Evolutionary conservation across 2,329 filamentous ascomycete species (phyloP), one percentile per base, ranked within the genome.

Genomic region (Colletotrichum sidae): DNA sequence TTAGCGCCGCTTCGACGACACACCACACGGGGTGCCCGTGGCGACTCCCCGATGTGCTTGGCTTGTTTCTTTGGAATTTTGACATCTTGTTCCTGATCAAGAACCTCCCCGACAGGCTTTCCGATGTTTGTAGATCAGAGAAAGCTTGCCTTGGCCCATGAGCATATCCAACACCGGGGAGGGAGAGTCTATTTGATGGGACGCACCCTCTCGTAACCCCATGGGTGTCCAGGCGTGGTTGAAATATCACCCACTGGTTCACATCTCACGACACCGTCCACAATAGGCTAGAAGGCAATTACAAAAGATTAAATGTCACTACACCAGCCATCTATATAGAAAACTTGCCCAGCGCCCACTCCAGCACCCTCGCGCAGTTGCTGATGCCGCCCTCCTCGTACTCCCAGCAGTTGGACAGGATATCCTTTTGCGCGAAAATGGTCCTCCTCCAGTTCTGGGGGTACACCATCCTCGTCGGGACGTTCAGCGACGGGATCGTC

Each of bases 261-360:
- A 25, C 25, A 25, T 25, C 25, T 25, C 25, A 25, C 1, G 4
- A 25, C 4, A 25, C 4, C 4, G 25, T 25, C 25, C 4, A 25
- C 25, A 2, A 25, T 25, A 4, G 2, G 2, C 2, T 3, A 3
- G 38, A 12, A 41, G 38, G 9, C 38, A 13, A 41, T 41, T 41
- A 9, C 13, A 8, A 6, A 13, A 41, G 6, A 41, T 25, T 25
- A 25, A 25, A 25, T 25, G 25, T 25, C 25, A 25, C 25, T 25
- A 25, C 4, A 25, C 25, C 25, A 25, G 25, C 2, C 25, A 25
- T 5, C 8, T 44, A 62, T 8, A 57, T 6, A 4, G 46, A 51
- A 13, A 66, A 66, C 37, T 53, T 66, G 33, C 58, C 63, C 10
- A 66, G 58, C n/a, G 58, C 63, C 63, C 63, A 66, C 42, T 66